These are phyloP conservation scores for Oidiodendron maius DNA, from an alignment of 495 filamentous ascomycete genomes.

Conservation along the genomic window DNA sequence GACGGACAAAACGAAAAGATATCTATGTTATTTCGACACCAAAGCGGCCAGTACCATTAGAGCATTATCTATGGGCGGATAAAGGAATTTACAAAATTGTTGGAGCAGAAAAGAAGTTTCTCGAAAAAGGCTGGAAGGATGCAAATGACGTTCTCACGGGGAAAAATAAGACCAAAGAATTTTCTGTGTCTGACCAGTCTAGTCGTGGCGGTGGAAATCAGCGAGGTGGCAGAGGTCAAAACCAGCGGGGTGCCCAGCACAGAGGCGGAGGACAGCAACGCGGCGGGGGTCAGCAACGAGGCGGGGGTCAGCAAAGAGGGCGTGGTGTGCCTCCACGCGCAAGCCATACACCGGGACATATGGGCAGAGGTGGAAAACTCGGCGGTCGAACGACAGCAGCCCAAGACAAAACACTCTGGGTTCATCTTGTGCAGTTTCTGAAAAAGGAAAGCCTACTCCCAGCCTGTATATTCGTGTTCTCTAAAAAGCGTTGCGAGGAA, in stretches of 20 bases:
- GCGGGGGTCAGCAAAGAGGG: conserved; percentile 50
- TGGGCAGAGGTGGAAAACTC: conserved; percentile 78
- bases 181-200: conserved; percentile 31
- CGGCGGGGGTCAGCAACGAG: conserved; percentile 51
- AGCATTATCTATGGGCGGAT: conserved; percentile 92
- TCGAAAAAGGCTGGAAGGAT: conserved; percentile 90
- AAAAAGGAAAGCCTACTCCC: conserved; percentile 82
- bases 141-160: conserved; percentile 79
- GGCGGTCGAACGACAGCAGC: conserved; percentile 76
- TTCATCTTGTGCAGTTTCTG: conserved; percentile 85
- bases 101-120: conserved; percentile 80
- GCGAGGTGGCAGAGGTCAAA: conserved; percentile 31
- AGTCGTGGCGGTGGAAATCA: conserved; percentile 44
- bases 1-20: conserved; percentile 95
- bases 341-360: conserved; percentile 63
- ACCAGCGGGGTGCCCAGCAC: conserved; percentile 43
- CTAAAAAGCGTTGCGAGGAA: conserved; percentile 93
- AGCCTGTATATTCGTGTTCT: conserved; percentile 96
- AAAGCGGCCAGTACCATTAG: conserved; percentile 88
- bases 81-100: conserved; percentile 94
- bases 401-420: conserved; percentile 96
- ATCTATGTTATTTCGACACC: conserved; percentile 98
- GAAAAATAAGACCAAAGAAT: conserved; percentile 68
- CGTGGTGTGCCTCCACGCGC: conserved; percentile 49
- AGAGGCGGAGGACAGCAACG: conserved; percentile 48